phyloP scores from a whole-genome alignment of 2,329 filamentous ascomycete species.

The Paraphoma chrysanthemicola region DNA sequence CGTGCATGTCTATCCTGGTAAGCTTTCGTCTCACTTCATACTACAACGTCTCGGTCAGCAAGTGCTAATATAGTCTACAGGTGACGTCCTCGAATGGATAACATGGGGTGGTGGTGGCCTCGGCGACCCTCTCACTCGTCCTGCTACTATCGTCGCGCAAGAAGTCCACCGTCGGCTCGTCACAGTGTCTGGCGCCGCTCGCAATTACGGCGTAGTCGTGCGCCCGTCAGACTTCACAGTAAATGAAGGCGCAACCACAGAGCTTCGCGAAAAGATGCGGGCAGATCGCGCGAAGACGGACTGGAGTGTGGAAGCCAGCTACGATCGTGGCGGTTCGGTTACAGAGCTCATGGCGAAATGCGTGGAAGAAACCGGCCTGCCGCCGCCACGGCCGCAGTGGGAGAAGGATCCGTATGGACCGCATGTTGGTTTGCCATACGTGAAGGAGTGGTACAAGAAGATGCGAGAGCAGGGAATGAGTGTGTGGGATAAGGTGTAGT shows the following conservation, averaged over 20 bases:
- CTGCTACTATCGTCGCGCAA: constrained; percentile 52
- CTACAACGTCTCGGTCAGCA: background rate
- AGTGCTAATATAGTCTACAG: constrained; percentile 18
- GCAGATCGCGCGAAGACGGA: constrained; percentile 21
- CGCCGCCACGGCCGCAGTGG: constrained; percentile 54
- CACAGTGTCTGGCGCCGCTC: constrained; percentile 50
- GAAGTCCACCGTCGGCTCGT: constrained; percentile 57
- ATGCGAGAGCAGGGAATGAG: constrained; percentile 39
- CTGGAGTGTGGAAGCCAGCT: constrained; percentile 17
- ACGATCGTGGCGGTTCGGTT: constrained; percentile 53
- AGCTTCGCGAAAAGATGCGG: constrained; percentile 43
- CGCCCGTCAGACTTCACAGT: constrained; percentile 46
- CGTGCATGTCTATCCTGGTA: constrained; percentile 51
- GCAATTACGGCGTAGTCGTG: constrained; percentile 57
- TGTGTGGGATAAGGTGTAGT: constrained; percentile 27
- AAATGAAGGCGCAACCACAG: constrained; percentile 44
- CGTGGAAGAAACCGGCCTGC: constrained; percentile 53
- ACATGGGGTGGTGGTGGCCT: constrained; percentile 60
- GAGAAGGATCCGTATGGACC: constrained; percentile 54
- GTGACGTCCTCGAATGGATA: constrained; percentile 58
- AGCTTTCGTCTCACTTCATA: background rate
- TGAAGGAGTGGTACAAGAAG: constrained; percentile 52
- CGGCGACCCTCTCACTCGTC: constrained; percentile 55
- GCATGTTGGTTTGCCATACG: constrained; percentile 53
- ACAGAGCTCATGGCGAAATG: constrained; percentile 46